These are phyloP conservation scores for Magnusiomyces tetraspermus DNA, from an alignment of 1,139 yeast species.

Conservation along the genomic window DNA sequence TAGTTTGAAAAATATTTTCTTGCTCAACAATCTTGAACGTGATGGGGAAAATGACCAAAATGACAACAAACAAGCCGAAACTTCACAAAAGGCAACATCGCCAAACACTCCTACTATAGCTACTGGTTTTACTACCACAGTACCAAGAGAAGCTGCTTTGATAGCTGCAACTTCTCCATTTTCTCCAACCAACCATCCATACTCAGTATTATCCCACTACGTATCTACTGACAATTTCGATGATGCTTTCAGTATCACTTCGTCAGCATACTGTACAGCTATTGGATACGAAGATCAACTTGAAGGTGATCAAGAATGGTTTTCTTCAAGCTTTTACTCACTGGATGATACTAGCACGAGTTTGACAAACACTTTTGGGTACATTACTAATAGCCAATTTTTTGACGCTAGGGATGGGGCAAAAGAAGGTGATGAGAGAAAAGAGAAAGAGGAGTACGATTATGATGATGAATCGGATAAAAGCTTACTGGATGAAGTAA, in stretches of 20 bases:
- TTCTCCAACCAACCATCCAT: neutral
- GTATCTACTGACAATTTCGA: neutral
- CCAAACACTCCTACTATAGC: too few species aligned
- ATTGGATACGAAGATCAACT: conserved; percentile 5
- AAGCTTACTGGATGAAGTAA: conserved; percentile 15
- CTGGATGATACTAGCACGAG: too few species aligned
- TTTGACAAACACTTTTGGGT: too few species aligned
- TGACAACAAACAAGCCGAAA: neutral
- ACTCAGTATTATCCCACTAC: neutral
- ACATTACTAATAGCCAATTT: too few species aligned
- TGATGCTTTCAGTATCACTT: neutral
- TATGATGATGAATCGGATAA: conserved; percentile 9
- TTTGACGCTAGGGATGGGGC: too few species aligned
- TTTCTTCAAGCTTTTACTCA: too few species aligned
- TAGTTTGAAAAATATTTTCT: neutral
- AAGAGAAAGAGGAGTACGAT: conserved; percentile 5
- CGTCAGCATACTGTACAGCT: neutral
- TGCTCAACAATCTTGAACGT: neutral
- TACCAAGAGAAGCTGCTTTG: too few species aligned
- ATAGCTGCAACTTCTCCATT: neutral
- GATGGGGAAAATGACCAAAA: neutral
- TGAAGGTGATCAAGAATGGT: conserved; percentile 1
- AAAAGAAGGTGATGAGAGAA: neutral
- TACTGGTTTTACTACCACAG: too few species aligned
- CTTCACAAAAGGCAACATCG: neutral